phyloP scores from a whole-genome alignment of 1,284 basidiomycete species.

The Malassezia vespertilionis region DNA sequence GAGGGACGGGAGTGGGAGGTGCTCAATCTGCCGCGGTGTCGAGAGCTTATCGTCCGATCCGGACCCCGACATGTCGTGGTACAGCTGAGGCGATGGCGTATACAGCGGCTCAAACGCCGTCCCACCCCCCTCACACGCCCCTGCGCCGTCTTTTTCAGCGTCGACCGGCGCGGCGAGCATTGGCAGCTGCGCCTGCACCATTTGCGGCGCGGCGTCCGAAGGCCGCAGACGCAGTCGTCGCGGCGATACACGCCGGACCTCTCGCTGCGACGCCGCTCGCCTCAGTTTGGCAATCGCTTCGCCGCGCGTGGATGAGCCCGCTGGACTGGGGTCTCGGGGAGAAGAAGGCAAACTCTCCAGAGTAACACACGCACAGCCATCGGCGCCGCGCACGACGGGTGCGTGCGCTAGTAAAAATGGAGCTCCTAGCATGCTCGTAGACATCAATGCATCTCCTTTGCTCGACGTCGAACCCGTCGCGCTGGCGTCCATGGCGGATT shows the following conservation, averaged over 20 bases:
- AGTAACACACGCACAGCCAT: too few relatives aligned
- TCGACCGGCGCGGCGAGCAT: not conserved
- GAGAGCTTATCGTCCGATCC: not conserved
- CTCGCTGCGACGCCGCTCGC: conserved; percentile 16
- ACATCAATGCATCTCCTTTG: too few relatives aligned
- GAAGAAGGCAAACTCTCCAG: too few relatives aligned
- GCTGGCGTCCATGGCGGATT: too few relatives aligned
- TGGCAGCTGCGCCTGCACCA: conserved; percentile 1
- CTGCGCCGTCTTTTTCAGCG: not conserved
- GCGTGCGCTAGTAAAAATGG: too few relatives aligned
- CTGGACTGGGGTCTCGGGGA: too few relatives aligned
- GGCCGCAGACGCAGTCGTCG: not conserved
- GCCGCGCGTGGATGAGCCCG: not conserved
- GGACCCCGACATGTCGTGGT: not conserved
- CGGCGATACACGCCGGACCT: conserved; percentile 9
- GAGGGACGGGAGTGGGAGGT: conserved; percentile 36
- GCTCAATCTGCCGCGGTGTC: not conserved
- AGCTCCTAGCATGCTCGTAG: too few relatives aligned
- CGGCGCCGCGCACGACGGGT: too few relatives aligned
- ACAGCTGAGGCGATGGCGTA: conserved; percentile 3
- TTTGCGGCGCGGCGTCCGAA: not conserved
- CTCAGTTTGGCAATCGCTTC: conserved; percentile 15
- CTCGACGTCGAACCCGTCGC: too few relatives aligned
- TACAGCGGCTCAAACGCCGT: too few relatives aligned
- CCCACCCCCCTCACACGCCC: not conserved